Evolutionary conservation across 2,329 filamentous ascomycete species (phyloP).

Genomic region (Esteya vermicola): DNA sequence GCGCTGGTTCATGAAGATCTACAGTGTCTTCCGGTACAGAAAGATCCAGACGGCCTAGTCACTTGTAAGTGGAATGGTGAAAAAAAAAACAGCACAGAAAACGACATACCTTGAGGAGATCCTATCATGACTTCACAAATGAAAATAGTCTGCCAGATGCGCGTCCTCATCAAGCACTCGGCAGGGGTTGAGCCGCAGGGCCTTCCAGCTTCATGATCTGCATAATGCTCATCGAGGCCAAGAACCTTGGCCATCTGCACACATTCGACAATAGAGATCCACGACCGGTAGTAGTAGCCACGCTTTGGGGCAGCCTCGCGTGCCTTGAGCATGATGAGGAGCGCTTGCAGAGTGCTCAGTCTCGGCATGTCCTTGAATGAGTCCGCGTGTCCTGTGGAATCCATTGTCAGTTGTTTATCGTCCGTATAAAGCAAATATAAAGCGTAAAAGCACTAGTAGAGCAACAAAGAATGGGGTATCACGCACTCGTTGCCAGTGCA

Average conservation of each 20-base stretch:
- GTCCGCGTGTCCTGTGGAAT: constrained; percentile 65
- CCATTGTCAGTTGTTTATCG: too few relatives aligned
- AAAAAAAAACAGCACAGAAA: neutral
- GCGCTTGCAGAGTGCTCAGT: constrained; percentile 79
- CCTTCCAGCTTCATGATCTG: constrained; percentile 59
- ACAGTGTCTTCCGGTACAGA: constrained; percentile 62
- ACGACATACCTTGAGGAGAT: constrained; percentile 63
- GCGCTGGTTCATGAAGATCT: constrained; percentile 54
- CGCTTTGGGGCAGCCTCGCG: constrained; percentile 83
- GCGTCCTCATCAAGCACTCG: constrained; percentile 73
- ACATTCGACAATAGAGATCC: constrained; percentile 89
- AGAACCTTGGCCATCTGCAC: constrained; percentile 89
- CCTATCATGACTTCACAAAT: constrained; percentile 86
- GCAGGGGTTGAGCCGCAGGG: constrained; percentile 52
- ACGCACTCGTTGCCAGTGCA: constrained; percentile 66
- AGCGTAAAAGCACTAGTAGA: too few relatives aligned
- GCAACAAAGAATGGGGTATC: neutral
- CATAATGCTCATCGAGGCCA: constrained; percentile 74
- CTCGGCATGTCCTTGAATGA: constrained; percentile 87
- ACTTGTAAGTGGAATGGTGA: neutral
- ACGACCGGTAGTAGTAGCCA: constrained; percentile 93
- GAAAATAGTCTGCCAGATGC: constrained; percentile 83
- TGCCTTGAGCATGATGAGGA: constrained; percentile 79
- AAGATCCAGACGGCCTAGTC: constrained; percentile 60
- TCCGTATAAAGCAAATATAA: constrained; percentile 12